Base-by-base conservation (phyloP, 306 rosid species). In the Dryas alaskensis region DNA sequence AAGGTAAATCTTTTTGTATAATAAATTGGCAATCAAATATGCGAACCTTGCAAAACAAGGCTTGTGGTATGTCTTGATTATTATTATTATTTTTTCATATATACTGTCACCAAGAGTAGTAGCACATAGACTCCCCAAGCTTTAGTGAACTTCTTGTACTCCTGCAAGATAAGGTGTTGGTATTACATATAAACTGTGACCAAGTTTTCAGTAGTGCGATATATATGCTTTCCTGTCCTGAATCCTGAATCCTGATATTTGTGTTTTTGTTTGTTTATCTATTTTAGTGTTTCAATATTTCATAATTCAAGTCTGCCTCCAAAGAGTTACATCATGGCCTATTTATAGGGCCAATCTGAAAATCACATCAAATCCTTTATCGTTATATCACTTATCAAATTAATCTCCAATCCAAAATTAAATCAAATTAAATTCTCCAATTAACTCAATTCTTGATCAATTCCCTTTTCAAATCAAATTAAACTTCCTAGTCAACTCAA, bases 1-100 rank as follows among this genome's bases (percentile, higher is more conserved):
- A 92, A 90, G 99, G 99, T 95, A 84, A 82, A 59, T 76, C 50
- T 79, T 65, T 31, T 49, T 61, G 51, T 74, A 62, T 57, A 9
- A 19, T 37, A 62, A 68, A n/a, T 48, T 49, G 51, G 45, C 73
- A 40, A 46, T 51, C 19, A 50, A 50, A 27, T 12, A 27, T 22
- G 31, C 48, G 19, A 61, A 73, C 49, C n/a, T 3, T 8, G 74
- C 5, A 8, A 46, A 5, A 31, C 43, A 12, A 19, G 53, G 55
- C n/a, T 49, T 65, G 10, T 52, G 22, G 44, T 60, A 39, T 45
- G 13, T n/a, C 39, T 73, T 60, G 48, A 17, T n/a, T 31, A 31
- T 62, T 31, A 31, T 31, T 31, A 31, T 31, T 31, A 0, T 6
- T 62, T 9, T 40, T 40, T 42, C 12, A 3, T 62, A 39, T 8